Evolutionary conservation across 2,329 filamentous ascomycete species (phyloP), one percentile per base, ranked within the genome.

Genomic region (Aspergillus sp.): DNA sequence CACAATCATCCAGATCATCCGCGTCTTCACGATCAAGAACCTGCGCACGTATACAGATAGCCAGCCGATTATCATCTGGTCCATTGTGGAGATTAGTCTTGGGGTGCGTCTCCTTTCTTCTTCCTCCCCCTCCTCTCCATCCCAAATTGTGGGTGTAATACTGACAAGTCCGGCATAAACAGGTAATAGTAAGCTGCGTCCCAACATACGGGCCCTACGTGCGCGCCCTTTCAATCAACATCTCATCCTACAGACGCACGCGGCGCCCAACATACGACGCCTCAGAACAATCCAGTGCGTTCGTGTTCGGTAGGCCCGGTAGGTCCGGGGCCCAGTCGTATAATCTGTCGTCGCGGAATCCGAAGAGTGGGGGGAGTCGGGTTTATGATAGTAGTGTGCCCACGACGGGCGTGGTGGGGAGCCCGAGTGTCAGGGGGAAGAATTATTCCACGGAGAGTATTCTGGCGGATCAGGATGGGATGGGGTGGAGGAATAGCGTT

Each of bases 1-100:
- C 44, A 81, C 78, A 5, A 61, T 80, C 47, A 80, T 82, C 56
- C 81, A 83, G 62, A 76, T 81, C 56, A 74, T 83, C 58, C 81
- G 81, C 14, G 79, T 83, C 56, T 74, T 78, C 56, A 81, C 77
- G n/a, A 76, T 83, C 60, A 71, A 72, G 39, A 73, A 70, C 14
- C 73, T 82, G 3, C 61, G 66, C 33, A 77, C 77, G 63, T 79
- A 79, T 56, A 75, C 78, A 35, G 78, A 83, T 65, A 79, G 75
- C 2, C 70, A 76, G 5, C 59, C 66, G 1, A 66, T 77, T 23
- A 75, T 81, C 50, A 70, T 76, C 37, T 82, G 79, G 79, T 81
- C 79, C 0, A 69, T 72, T 12, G 64, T 81, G 15, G 79, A 81
- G 62, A 73, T 73, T 52, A 75, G 77, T 55, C 68, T 80, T 2